Percentiles rank a stretch among this genome's conserved stretches.
Conservation (phyloP, 805 yeast genomes). For the Grigorovia jiainica region DNA sequence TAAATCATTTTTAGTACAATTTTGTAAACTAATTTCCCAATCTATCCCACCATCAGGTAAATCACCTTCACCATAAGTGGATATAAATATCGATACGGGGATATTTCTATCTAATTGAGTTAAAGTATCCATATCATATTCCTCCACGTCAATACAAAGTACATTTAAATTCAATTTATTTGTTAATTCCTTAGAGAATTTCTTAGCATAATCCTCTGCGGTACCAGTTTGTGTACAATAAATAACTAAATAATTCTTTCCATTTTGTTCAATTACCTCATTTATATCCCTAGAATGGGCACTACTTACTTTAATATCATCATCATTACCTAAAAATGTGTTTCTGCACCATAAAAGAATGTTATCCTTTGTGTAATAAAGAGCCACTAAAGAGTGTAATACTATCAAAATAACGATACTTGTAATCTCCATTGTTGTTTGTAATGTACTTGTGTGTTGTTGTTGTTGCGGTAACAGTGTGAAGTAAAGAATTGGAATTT, state of each 20-base stretch:
- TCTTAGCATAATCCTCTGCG: constrained; percentile 91
- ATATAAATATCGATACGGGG: constrained; percentile 67
- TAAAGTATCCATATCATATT: constrained; percentile 74
- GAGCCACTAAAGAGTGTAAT: constrained; percentile 1
- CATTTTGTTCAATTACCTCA: constrained; percentile 46
- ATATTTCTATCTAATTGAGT: constrained; percentile 50
- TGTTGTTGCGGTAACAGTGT: no score
- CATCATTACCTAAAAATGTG: constrained; percentile 28
- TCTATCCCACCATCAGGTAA: constrained; percentile 91
- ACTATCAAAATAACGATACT: constrained; percentile 59
- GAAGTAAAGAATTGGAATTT: no score
- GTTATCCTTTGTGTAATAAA: constrained; percentile 2
- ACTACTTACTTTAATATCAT: constrained; percentile 27
- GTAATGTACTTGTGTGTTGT: not conserved
- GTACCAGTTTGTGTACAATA: constrained; percentile 98
- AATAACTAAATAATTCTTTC: constrained; percentile 69
- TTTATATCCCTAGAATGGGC: constrained; percentile 48
- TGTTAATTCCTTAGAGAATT: constrained; percentile 80
- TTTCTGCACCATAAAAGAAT: constrained; percentile 7
- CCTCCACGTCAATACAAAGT: constrained; percentile 81
- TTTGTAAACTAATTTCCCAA: constrained; percentile 61
- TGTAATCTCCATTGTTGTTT: constrained; percentile 44
- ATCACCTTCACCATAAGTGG: constrained; percentile 98
- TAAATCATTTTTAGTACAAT: constrained; percentile 41
- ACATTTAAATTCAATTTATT: constrained; percentile 73